A percentile compares a stretch with the other conserved stretches of the same genome.
phyloP scores from a whole-genome alignment of 2,329 filamentous ascomycete species.

The Trichoderma gracile region DNA sequence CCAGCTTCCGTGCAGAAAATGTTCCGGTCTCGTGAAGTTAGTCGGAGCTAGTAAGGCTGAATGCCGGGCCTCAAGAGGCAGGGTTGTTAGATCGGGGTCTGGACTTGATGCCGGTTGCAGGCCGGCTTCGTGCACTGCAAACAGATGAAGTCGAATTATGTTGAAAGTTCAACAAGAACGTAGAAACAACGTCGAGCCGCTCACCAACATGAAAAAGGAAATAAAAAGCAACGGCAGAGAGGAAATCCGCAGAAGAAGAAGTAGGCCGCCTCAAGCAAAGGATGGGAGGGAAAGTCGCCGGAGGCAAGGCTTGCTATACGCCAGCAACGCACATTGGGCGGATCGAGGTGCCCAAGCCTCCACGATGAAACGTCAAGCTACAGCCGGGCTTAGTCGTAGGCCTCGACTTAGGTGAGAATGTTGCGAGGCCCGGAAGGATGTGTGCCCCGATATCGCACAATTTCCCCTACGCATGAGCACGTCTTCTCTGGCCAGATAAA shows the following conservation, averaged over 20 bases:
- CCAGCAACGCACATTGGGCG: not conserved
- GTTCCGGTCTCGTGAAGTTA: not conserved
- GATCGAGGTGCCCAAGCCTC: not conserved
- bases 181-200: not conserved
- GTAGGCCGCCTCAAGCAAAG: not conserved
- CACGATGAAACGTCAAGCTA: not conserved
- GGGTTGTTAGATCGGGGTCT: not conserved
- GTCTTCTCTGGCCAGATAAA: not conserved
- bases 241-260: not conserved
- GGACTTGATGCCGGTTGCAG: not conserved
- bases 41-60: not conserved
- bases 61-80: not conserved
- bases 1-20: not conserved
- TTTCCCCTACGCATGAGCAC: not conserved
- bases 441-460: conserved; percentile 2
- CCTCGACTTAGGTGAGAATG: conserved; percentile 15
- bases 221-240: not conserved
- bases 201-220: not conserved
- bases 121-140: not conserved
- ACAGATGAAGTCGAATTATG: not conserved
- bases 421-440: not conserved
- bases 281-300: not conserved
- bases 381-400: conserved; percentile 13
- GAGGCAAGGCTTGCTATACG: not conserved
- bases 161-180: not conserved